Base-by-base conservation (phyloP, 1,284 basidiomycete species). In the Fomitopsis palustris region DNA sequence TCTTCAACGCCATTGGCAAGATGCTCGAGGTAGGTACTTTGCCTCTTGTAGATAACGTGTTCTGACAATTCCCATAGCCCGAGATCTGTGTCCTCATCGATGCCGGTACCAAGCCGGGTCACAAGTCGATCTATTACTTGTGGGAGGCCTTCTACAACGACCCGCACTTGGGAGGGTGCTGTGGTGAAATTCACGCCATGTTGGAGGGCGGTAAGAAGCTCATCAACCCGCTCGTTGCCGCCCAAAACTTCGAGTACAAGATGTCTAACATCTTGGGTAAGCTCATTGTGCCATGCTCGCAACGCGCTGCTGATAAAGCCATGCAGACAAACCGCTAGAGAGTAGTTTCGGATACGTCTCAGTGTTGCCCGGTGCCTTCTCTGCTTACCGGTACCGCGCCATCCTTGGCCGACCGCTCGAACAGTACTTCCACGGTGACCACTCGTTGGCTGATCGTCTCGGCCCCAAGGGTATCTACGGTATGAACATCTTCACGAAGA, bases 221-320 rank as follows among this genome's bases (percentile, higher is more conserved):
- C 37, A 71, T 98, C 62, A 99, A 98, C 69, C 96, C 96, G 14
- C 80, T 98, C 49, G 87, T 96, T 33, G 95, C 95, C 10, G 93
- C 94, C 25, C 96, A 98, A 74, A 98, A 98, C 76, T 98, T 99
- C 69, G 96, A 99, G 76, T 98, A 98, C 79, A 98, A 94, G 78
- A 96, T 96, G 92, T 95, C 92, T 39, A 96, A 96, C 74, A 96
- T 97, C 68, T 79, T 96, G 27, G 92, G 92, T 85, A 74, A 67
- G 75, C n/a, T 12, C 17, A 9, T 17, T 37, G 17, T 47, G 33
- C 19, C 21, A 59, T 6, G 33, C 19, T 45, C 25, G 41, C 42
- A 10, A 29, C 53, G 25, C 56, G 52, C 39, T 60, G 45, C 59
- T 56, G 21, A 54, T 19, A 53, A n/a, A 38, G 59, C 21, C 21